phyloP scores from a whole-genome alignment of 768 basidiomycete species.

The Gymnopilus junonius region DNA sequence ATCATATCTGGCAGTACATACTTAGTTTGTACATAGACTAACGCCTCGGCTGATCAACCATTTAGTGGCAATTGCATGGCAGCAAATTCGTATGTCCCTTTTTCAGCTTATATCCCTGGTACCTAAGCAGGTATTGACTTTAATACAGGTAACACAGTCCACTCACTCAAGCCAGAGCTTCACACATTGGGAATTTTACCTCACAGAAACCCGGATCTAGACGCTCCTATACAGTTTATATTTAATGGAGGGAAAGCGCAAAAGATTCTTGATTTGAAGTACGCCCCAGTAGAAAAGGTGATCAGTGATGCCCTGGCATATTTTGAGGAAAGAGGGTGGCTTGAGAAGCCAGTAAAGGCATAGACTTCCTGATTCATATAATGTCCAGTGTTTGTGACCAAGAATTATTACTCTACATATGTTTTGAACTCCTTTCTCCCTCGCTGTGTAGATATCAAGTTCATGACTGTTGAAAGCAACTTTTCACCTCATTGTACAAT shows the following conservation, averaged over 20 bases:
- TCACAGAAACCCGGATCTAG: background rate
- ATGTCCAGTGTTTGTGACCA: too few species aligned
- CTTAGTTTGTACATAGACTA: too few species aligned
- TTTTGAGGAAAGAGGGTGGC: too few species aligned
- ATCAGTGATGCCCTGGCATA: too few species aligned
- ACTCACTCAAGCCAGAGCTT: background rate
- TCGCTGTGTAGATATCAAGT: too few species aligned
- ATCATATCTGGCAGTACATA: constrained; percentile 36
- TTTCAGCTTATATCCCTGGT: background rate
- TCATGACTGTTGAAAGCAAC: too few species aligned
- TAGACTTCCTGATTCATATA: too few species aligned
- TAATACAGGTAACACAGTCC: constrained; percentile 3
- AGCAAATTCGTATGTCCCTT: background rate
- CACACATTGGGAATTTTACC: background rate
- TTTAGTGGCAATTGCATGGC: background rate
- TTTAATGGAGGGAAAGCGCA: background rate
- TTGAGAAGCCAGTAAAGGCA: too few species aligned
- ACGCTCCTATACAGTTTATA: background rate
- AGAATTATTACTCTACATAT: too few species aligned
- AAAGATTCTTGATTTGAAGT: background rate
- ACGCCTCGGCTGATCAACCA: background rate
- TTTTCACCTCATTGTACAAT: too few species aligned
- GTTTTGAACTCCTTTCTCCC: too few species aligned
- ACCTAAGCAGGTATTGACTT: background rate
- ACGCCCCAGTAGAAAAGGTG: background rate